A percentile compares a stretch with the other conserved stretches of the same genome.
phyloP scores from a whole-genome alignment of 2,329 filamentous ascomycete genomes.

The Zymoseptoria passerinii region DNA sequence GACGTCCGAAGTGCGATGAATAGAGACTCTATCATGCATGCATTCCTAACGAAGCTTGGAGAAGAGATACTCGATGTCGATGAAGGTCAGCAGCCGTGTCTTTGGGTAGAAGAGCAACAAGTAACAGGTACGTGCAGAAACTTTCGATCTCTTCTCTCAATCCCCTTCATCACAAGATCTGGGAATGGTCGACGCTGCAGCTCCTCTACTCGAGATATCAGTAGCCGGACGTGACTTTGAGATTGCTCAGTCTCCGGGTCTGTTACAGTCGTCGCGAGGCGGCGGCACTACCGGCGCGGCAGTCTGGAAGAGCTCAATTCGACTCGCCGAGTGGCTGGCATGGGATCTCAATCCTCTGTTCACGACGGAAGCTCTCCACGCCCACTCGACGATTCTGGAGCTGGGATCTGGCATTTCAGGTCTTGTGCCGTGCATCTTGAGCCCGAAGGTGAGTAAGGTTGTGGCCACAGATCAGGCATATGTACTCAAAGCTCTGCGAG shows the following conservation, averaged over 20 bases:
- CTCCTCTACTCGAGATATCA: slow-evolving; percentile 43
- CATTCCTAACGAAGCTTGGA: slow-evolving; percentile 11
- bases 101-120: neutral
- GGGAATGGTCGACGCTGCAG: slow-evolving; percentile 72
- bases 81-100: slow-evolving; percentile 13
- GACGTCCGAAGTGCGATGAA: neutral
- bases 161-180: slow-evolving; percentile 66
- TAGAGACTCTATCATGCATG: slow-evolving; percentile 6
- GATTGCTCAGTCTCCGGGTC: slow-evolving; percentile 73
- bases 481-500: slow-evolving; percentile 64
- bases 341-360: slow-evolving; percentile 56
- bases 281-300: slow-evolving; percentile 70
- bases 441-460: slow-evolving; percentile 54
- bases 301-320: slow-evolving; percentile 83
- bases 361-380: slow-evolving; percentile 44
- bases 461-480: slow-evolving; percentile 84
- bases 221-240: slow-evolving; percentile 63
- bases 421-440: slow-evolving; percentile 63
- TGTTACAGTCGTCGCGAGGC: slow-evolving; percentile 67
- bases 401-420: slow-evolving; percentile 84
- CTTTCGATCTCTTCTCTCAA: slow-evolving; percentile 77
- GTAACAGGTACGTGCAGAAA: slow-evolving; percentile 51
- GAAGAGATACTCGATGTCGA: slow-evolving; percentile 16
- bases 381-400: slow-evolving; percentile 59
- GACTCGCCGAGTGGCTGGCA: slow-evolving; percentile 72